Conservation (phyloP, 768 basidiomycete species). For the Tylopilus balloui region DNA sequence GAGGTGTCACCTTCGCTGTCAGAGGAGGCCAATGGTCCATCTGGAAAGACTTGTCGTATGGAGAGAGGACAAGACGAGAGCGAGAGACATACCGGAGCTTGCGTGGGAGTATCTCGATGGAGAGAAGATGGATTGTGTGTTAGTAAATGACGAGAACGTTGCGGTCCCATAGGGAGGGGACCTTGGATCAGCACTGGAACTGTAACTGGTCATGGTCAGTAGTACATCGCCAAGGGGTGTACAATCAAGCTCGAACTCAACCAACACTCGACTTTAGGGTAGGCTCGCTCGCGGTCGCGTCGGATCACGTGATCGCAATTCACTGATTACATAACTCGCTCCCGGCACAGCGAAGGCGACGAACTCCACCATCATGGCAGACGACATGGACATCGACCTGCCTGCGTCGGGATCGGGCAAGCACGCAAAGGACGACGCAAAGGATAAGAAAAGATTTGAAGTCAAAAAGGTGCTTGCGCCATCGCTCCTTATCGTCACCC, state of each 20-base stretch:
- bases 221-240: slow-evolving; percentile 28
- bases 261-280: slow-evolving; percentile 34
- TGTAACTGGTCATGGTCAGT: slow-evolving; percentile 40
- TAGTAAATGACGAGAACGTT: slow-evolving; percentile 49
- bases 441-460: slow-evolving; percentile 86
- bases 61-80: background rate
- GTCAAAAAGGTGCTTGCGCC: slow-evolving; percentile 84
- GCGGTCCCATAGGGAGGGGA: slow-evolving; percentile 62
- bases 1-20: slow-evolving; percentile 45
- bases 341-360: too few relatives aligned
- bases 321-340: slow-evolving; percentile 13
- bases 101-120: slow-evolving; percentile 58
- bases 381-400: slow-evolving; percentile 69
- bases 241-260: slow-evolving; percentile 13
- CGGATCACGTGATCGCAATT: slow-evolving; percentile 31
- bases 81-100: slow-evolving; percentile 44
- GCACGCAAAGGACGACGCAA: slow-evolving; percentile 50
- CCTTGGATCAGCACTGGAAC: slow-evolving; percentile 42
- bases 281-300: slow-evolving; percentile 38
- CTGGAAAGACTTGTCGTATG: slow-evolving; percentile 26
- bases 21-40: slow-evolving; percentile 44
- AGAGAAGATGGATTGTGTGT: slow-evolving; percentile 51
- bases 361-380: slow-evolving; percentile 39
- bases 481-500: background rate
- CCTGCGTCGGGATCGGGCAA: slow-evolving; percentile 35